Conservation (phyloP, 345 rosid genomes). For the Dipteronia sinensis region DNA sequence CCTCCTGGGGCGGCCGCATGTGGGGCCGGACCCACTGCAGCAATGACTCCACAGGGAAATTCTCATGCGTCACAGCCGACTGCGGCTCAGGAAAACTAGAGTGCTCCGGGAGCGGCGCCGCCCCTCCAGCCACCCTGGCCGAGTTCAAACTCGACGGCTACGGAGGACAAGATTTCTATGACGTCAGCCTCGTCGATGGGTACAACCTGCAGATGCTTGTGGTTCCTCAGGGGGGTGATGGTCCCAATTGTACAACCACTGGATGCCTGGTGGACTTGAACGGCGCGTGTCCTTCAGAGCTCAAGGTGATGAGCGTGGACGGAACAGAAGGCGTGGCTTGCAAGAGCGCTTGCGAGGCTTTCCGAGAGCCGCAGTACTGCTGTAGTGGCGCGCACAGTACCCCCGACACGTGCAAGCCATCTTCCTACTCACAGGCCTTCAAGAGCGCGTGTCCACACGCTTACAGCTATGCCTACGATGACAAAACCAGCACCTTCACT, state of each 20-base stretch:
- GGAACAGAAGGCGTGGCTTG: conserved; percentile 61
- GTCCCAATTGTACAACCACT: conserved; percentile 64
- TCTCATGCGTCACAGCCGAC: conserved; percentile 81
- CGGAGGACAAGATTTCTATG: conserved; percentile 75
- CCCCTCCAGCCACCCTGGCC: conserved; percentile 82
- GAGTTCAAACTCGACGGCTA: conserved; percentile 82
- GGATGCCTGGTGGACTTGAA: conserved; percentile 82
- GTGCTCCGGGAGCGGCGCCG: conserved; percentile 75
- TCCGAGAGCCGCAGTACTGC: conserved; percentile 73
- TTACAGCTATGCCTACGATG: conserved; percentile 98
- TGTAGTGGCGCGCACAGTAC: conserved; percentile 72
- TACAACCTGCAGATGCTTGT: conserved; percentile 88
- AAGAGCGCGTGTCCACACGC: conserved; percentile 88
- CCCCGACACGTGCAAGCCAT: conserved; percentile 80
- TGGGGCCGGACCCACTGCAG: conserved; percentile 90
- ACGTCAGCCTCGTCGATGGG: conserved; percentile 93
- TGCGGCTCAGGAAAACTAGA: conserved; percentile 79
- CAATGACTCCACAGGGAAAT: conserved; percentile 59
- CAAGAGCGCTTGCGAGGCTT: conserved; percentile 92
- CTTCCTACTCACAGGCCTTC: conserved; percentile 69
- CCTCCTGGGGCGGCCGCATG: conserved; percentile 91
- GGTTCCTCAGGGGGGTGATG: conserved; percentile 77
- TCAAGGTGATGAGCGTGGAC: conserved; percentile 51
- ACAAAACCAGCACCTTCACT: conserved; percentile 89
- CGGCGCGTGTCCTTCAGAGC: conserved; percentile 78